Percentiles rank a stretch among this genome's conserved stretches.
These are phyloP conservation scores for Erodium moschatum DNA, from an alignment of 441 rosid species.

Conservation along the genomic window DNA sequence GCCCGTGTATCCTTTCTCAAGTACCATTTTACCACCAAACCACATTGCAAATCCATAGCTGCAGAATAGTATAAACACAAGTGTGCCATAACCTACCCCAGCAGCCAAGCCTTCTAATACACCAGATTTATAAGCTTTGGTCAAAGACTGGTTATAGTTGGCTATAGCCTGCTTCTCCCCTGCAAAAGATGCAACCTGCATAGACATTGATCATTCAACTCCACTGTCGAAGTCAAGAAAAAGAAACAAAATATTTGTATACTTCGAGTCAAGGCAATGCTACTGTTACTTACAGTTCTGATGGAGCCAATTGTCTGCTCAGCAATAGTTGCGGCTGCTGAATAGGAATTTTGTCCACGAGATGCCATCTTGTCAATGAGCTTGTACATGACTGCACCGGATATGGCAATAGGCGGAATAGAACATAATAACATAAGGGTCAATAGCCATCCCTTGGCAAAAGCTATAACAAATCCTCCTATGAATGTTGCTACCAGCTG, in stretches of 20 bases:
- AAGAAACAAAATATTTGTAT: not conserved
- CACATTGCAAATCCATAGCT: conserved; percentile 49
- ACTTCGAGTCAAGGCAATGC: not conserved
- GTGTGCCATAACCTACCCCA: conserved; percentile 47
- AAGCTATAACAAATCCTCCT: conserved; percentile 56
- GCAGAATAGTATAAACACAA: conserved; percentile 33
- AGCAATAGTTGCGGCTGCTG: conserved; percentile 52
- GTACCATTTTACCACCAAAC: conserved; percentile 46
- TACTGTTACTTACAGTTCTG: conserved; percentile 45
- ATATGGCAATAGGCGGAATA: conserved; percentile 46
- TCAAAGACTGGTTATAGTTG: conserved; percentile 44
- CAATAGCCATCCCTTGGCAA: conserved; percentile 49
- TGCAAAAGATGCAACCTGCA: conserved; percentile 64
- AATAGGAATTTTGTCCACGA: conserved; percentile 56
- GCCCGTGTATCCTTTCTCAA: conserved; percentile 47
- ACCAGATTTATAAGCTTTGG: conserved; percentile 43
- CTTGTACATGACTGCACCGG: conserved; percentile 43
- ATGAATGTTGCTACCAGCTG: conserved; percentile 53
- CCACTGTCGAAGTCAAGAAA: not conserved
- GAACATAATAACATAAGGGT: conserved; percentile 42
- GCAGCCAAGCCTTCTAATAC: conserved; percentile 52
- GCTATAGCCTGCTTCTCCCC: conserved; percentile 55
- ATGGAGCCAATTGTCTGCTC: conserved; percentile 74
- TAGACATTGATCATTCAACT: not conserved
- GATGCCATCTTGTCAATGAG: conserved; percentile 44